phyloP scores from a whole-genome alignment of 768 basidiomycete species.

The Macrolepiota albuminosa region DNA sequence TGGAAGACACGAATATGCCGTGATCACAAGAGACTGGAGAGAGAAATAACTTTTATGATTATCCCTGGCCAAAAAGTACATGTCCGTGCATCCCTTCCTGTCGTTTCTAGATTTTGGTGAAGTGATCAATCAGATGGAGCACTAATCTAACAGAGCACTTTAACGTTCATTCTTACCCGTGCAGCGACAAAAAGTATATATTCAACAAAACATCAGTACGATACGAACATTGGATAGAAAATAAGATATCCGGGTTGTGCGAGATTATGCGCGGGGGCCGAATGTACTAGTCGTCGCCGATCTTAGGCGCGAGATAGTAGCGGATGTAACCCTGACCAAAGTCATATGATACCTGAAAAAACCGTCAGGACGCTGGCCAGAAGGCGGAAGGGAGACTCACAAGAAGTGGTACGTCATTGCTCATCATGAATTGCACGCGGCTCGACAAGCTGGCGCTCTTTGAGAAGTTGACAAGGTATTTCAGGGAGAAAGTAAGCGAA shows the following conservation, averaged over 20 bases:
- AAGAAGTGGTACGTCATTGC: slow-evolving; percentile 86
- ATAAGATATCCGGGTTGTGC: background rate
- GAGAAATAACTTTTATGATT: background rate
- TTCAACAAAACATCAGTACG: slow-evolving; percentile 3
- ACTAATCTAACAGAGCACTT: background rate
- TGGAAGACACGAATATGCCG: background rate
- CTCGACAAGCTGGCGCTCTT: slow-evolving; percentile 76
- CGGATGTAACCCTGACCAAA: slow-evolving; percentile 86
- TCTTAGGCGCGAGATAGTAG: slow-evolving; percentile 97
- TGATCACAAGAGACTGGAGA: background rate
- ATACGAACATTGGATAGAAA: background rate
- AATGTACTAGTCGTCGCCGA: slow-evolving; percentile 58
- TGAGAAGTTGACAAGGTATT: slow-evolving; percentile 95
- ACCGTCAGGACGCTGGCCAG: background rate
- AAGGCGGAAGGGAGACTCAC: slow-evolving; percentile 36
- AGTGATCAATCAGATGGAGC: background rate
- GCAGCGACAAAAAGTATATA: background rate
- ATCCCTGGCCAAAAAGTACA: background rate
- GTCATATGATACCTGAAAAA: slow-evolving; percentile 72
- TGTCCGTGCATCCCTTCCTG: background rate
- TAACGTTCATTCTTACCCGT: background rate
- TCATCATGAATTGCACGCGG: slow-evolving; percentile 82
- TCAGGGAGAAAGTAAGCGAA: slow-evolving; percentile 89
- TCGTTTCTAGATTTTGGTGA: background rate
- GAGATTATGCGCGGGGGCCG: background rate